Conservation (phyloP, 2,329 filamentous ascomycete genomes). For the Juglanconis juglandina region DNA sequence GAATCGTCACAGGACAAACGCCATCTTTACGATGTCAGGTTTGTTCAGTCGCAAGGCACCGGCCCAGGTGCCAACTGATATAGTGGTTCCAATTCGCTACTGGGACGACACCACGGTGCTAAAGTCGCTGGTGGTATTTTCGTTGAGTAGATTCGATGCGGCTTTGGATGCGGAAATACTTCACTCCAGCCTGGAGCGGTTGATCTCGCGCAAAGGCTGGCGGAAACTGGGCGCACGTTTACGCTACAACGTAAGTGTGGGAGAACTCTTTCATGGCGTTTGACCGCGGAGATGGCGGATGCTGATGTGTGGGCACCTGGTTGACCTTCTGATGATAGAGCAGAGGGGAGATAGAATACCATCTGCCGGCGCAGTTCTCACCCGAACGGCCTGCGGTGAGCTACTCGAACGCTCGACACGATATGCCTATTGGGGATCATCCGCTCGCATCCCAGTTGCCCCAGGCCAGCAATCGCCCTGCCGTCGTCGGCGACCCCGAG, state of each 20-base stretch:
- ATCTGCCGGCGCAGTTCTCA: constrained; percentile 25
- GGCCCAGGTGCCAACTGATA: constrained; percentile 4
- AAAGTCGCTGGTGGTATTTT: constrained; percentile 22
- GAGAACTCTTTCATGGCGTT: neutral
- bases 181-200: constrained; percentile 19
- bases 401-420: constrained; percentile 31
- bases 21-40: no score
- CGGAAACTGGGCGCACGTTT: constrained; percentile 21
- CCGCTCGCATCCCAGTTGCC: constrained; percentile 31
- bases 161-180: constrained; percentile 24
- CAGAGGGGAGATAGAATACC: neutral
- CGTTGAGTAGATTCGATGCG: constrained; percentile 22
- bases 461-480: constrained; percentile 20
- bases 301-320: no score
- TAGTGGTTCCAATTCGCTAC: constrained; percentile 22
- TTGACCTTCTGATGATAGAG: neutral
- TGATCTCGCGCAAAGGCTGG: constrained; percentile 23
- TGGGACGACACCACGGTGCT: constrained; percentile 23
- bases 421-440: constrained; percentile 31
- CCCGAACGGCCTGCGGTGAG: constrained; percentile 31
- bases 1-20: no score
- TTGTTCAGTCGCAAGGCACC: no score
- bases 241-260: constrained; percentile 16
- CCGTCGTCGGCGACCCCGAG: constrained; percentile 26
- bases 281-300: no score